Evolutionary conservation across 2,329 filamentous ascomycete species (phyloP).

Genomic region (Hysterium pulicare): DNA sequence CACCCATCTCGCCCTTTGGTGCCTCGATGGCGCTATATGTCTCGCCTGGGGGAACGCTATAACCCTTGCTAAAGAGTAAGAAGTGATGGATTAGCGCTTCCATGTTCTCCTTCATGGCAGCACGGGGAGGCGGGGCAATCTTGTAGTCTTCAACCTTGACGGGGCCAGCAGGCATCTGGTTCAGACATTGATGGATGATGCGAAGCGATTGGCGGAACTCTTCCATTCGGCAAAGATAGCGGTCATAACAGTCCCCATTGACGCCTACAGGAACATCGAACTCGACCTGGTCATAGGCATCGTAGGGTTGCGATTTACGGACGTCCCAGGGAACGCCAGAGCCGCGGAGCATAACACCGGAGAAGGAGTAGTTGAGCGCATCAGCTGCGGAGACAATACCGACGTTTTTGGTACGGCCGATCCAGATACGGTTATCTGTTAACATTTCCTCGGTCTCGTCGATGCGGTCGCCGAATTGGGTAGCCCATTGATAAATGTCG

Average conservation of each 20-base stretch:
- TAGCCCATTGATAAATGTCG: conserved; percentile 99
- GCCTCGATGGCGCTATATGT: conserved; percentile 98
- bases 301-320: conserved; percentile 94
- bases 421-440: conserved; percentile 99
- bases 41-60: conserved; percentile 93
- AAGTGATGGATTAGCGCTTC: conserved; percentile 99
- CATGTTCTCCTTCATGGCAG: conserved; percentile 99
- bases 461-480: conserved; percentile 96
- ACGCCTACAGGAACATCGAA: conserved; percentile 96
- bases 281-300: conserved; percentile 96
- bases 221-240: conserved; percentile 98
- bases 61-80: conserved; percentile 97
- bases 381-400: conserved; percentile 89
- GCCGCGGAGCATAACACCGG: conserved; percentile 95
- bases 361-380: conserved; percentile 95
- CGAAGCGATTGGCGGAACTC: conserved; percentile 97
- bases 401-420: conserved; percentile 83
- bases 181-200: conserved; percentile 98
- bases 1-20: conserved; percentile 99
- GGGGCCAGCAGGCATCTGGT: conserved; percentile 96
- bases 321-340: conserved; percentile 96
- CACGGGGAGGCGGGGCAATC: conserved; percentile 88
- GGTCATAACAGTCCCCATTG: conserved; percentile 98
- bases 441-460: conserved; percentile 98
- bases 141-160: conserved; percentile 99